These are phyloP conservation scores for Auriculariales sp. DNA, from an alignment of 768 basidiomycete species.

Conservation along the genomic window DNA sequence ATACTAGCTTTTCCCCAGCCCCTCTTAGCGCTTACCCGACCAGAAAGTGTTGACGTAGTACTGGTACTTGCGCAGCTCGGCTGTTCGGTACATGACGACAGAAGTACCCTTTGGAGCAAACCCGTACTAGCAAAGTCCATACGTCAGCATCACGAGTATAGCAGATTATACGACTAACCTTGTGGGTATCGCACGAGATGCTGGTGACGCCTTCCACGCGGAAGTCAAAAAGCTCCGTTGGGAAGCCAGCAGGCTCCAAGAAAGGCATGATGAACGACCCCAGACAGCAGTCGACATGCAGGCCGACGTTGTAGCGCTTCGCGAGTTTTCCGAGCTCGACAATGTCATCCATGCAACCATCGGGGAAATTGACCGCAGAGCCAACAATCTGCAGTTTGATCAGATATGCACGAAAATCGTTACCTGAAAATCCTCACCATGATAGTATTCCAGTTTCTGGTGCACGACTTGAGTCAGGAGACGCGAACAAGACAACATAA, in stretches of 20 bases:
- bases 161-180: conserved; percentile 28
- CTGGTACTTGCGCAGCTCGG: conserved; percentile 63
- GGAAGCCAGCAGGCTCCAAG: conserved; percentile 64
- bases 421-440: conserved; percentile 32
- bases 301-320: conserved; percentile 53
- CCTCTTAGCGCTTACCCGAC: conserved; percentile 41
- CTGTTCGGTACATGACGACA: conserved; percentile 84
- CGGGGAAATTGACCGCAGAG: conserved; percentile 74
- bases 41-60: conserved; percentile 77
- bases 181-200: conserved; percentile 94
- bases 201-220: conserved; percentile 80
- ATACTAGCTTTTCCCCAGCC: conserved; percentile 9
- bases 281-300: conserved; percentile 92
- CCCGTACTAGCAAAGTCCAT: conserved; percentile 48
- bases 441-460: conserved; percentile 77
- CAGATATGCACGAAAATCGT: too few relatives aligned
- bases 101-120: conserved; percentile 94
- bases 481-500: conserved; percentile 2
- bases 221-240: conserved; percentile 77
- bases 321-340: conserved; percentile 64
- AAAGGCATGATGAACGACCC: conserved; percentile 92
- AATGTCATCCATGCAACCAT: conserved; percentile 81
- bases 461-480: conserved; percentile 2
- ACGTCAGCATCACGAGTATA: conserved; percentile 4
- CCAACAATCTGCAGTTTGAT: conserved; percentile 50